phyloP scores from a whole-genome alignment of 169 alveolate species.

The Plasmodium cynomolgi region DNA sequence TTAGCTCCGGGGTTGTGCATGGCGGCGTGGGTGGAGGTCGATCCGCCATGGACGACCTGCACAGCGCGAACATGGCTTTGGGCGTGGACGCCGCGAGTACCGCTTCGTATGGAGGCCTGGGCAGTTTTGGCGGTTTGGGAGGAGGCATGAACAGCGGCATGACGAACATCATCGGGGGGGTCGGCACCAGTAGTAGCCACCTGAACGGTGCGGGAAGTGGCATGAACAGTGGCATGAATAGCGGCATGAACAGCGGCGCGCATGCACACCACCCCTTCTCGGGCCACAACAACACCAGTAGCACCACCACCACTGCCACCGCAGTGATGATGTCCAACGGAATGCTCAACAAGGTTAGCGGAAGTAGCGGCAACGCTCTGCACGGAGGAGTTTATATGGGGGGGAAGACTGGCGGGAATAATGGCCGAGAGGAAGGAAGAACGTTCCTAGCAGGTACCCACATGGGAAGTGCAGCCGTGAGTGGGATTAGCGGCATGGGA shows the following conservation, averaged over 20 bases:
- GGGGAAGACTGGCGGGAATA: neutral
- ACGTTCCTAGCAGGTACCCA: neutral
- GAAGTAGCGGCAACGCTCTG: neutral
- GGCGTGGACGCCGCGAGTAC: neutral
- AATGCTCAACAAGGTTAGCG: neutral
- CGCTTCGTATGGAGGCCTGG: neutral
- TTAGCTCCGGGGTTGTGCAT: neutral
- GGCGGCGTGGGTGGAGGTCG: neutral
- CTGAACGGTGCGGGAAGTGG: neutral
- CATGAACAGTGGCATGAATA: neutral
- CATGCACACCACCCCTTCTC: neutral
- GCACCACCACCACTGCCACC: conserved; percentile 1
- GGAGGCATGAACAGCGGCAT: neutral
- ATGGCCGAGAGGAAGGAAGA: neutral
- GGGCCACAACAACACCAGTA: neutral
- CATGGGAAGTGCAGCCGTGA: neutral
- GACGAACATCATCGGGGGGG: neutral
- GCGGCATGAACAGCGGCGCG: neutral
- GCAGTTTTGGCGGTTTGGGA: neutral
- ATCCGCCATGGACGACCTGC: neutral
- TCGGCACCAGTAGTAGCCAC: neutral
- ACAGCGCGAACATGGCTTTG: neutral
- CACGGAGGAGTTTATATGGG: neutral
- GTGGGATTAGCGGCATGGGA: neutral
- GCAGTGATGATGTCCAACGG: conserved; percentile 16